These are phyloP conservation scores for Lavandula angustifolia DNA, from an alignment of 257 asterid species.

Conservation along the genomic window DNA sequence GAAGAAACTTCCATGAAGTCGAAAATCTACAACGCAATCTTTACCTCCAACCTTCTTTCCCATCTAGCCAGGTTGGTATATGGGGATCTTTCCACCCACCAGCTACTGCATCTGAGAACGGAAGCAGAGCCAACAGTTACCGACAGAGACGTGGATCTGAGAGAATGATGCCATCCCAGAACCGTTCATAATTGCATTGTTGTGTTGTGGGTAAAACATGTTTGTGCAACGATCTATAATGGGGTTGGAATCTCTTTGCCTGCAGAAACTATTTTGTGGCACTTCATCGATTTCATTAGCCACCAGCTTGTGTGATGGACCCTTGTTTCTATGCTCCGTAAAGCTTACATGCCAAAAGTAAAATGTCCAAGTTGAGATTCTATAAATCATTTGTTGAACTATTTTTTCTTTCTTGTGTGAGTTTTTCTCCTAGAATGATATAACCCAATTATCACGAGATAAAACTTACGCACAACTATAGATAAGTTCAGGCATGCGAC, in stretches of 20 bases:
- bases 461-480: too few relatives aligned
- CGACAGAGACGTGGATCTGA: conserved; percentile 78
- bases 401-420: neutral
- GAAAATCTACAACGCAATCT: conserved; percentile 48
- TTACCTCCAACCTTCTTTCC: conserved; percentile 48
- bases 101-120: conserved; percentile 44
- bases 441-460: too few relatives aligned
- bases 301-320: conserved; percentile 50
- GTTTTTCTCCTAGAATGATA: too few relatives aligned
- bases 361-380: neutral
- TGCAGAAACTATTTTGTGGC: conserved; percentile 44
- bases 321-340: conserved; percentile 38
- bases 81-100: conserved; percentile 72
- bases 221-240: conserved; percentile 48
- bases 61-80: conserved; percentile 45
- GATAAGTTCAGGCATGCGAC: too few relatives aligned
- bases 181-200: conserved; percentile 48
- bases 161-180: conserved; percentile 74
- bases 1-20: conserved; percentile 61
- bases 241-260: conserved; percentile 31
- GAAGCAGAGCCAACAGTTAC: conserved; percentile 45
- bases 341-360: conserved; percentile 22
- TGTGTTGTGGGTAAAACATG: conserved; percentile 42
- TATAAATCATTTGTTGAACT: neutral
- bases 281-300: conserved; percentile 34